Evolutionary conservation across 202 grass and related monocot species (phyloP).

Genomic region (Saccharum hybrid): DNA sequence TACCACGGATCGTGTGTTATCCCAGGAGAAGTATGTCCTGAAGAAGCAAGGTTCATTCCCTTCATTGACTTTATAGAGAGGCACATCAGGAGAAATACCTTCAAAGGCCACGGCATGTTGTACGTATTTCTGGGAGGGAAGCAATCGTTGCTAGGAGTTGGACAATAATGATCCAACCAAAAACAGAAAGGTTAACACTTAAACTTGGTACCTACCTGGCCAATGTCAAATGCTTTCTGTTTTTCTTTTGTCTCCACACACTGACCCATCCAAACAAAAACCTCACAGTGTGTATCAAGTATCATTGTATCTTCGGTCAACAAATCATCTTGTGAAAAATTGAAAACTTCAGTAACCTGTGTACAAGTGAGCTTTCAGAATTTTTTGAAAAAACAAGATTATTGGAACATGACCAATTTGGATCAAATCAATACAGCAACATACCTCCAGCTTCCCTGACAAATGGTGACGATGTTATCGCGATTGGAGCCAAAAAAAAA

Average conservation of each 20-base stretch:
- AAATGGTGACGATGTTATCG: constrained; percentile 31
- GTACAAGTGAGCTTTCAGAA: constrained; percentile 36
- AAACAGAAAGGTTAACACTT: constrained; percentile 39
- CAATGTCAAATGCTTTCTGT: constrained; percentile 77
- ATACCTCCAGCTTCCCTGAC: constrained; percentile 81
- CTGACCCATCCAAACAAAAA: constrained; percentile 94
- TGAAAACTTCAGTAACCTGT: constrained; percentile 84
- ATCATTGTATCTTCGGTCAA: constrained; percentile 94
- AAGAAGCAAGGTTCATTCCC: constrained; percentile 94
- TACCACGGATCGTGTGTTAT: constrained; percentile 74
- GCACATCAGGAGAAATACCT: constrained; percentile 62
- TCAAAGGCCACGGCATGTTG: constrained; percentile 60
- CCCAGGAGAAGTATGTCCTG: constrained; percentile 86
- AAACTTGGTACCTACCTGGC: constrained; percentile 56
- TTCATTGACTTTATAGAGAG: constrained; percentile 85
- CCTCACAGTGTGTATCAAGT: constrained; percentile 69
- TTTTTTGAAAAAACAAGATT: constrained; percentile 27
- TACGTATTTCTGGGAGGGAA: constrained; percentile 70
- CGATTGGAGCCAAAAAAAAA: constrained; percentile 45
- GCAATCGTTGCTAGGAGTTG: constrained; percentile 36
- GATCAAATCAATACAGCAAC: constrained; percentile 35
- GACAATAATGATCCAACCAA: constrained; percentile 25
- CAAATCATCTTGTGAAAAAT: constrained; percentile 99
- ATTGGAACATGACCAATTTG: constrained; percentile 30
- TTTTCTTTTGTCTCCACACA: constrained; percentile 80